Evolutionary conservation across 345 rosid genomes (phyloP).

Genomic region (Gossypium raimondii): DNA sequence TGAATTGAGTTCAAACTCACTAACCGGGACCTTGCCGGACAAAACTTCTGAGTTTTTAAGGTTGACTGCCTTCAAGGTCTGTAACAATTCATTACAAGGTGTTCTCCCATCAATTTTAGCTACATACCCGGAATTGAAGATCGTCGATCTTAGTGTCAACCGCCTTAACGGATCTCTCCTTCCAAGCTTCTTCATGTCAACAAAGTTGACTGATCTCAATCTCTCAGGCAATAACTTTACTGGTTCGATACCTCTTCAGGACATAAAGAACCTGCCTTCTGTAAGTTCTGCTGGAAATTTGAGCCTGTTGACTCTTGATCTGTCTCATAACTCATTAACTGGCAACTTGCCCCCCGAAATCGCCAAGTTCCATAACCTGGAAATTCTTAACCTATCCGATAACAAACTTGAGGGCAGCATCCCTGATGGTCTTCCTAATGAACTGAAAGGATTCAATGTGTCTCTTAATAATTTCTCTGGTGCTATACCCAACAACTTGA

Average conservation of each 20-base stretch:
- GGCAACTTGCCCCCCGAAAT: conserved; percentile 51
- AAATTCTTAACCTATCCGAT: conserved; percentile 56
- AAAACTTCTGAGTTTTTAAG: conserved; percentile 73
- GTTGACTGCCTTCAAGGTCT: conserved; percentile 52
- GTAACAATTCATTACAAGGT: conserved; percentile 67
- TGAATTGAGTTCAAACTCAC: conserved; percentile 64
- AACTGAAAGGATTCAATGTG: conserved; percentile 52
- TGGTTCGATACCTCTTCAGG: conserved; percentile 63
- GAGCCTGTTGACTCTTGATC: conserved; percentile 59
- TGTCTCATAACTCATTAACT: conserved; percentile 64
- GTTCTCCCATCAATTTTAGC: conserved; percentile 53
- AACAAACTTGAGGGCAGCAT: conserved; percentile 69
- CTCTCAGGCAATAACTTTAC: conserved; percentile 69
- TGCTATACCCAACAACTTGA: conserved; percentile 53
- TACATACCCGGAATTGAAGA: conserved; percentile 58
- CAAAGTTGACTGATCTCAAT: conserved; percentile 52
- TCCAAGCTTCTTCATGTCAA: conserved; percentile 53
- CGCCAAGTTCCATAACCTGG: conserved; percentile 40
- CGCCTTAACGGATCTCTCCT: conserved; percentile 50
- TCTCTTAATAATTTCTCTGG: conserved; percentile 84
- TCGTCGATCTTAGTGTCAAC: conserved; percentile 71
- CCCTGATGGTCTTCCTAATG: conserved; percentile 56
- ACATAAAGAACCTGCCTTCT: conserved; percentile 23
- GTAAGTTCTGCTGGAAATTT: conserved; percentile 31
- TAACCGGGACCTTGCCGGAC: conserved; percentile 59